Conservation (phyloP, 2,329 filamentous ascomycete genomes). For the Boeremia lycopersici region DNA sequence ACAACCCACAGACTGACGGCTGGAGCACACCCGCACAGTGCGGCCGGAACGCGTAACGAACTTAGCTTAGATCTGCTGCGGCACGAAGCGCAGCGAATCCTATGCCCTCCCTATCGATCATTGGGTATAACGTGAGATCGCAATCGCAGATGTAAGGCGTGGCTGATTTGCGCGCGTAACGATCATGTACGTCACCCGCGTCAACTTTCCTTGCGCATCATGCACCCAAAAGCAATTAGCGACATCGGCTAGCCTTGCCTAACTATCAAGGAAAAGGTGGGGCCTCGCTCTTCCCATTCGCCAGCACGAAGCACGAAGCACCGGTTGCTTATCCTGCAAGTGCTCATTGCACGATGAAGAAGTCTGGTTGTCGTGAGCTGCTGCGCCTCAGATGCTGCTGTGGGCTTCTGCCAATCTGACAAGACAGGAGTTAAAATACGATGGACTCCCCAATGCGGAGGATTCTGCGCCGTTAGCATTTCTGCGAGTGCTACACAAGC, state of each 20-base stretch:
- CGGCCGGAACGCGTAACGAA: not conserved
- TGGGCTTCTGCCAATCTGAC: not conserved
- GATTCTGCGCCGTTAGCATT: conserved; percentile 24
- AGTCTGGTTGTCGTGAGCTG: not conserved
- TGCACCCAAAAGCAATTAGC: conserved; percentile 9
- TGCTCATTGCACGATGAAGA: conserved; percentile 1
- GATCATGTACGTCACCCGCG: not conserved
- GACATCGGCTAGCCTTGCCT: not conserved
- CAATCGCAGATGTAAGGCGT: not conserved
- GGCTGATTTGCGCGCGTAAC: not conserved
- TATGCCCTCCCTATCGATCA: not conserved
- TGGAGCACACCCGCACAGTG: too few relatives aligned
- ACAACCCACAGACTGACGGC: too few relatives aligned
- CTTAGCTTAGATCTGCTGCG: not conserved
- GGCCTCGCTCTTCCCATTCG: conserved; percentile 3
- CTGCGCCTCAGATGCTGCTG: not conserved
- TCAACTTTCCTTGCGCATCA: conserved; percentile 4
- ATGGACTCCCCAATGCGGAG: conserved; percentile 20
- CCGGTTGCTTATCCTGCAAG: not conserved
- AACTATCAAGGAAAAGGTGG: not conserved
- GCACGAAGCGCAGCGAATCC: not conserved
- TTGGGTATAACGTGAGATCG: conserved; percentile 1
- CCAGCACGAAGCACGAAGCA: not conserved
- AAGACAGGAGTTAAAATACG: not conserved
- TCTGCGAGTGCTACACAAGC: not conserved